Conservation (phyloP, 2,329 filamentous ascomycete species). For the Xylariaceae sp. region DNA sequence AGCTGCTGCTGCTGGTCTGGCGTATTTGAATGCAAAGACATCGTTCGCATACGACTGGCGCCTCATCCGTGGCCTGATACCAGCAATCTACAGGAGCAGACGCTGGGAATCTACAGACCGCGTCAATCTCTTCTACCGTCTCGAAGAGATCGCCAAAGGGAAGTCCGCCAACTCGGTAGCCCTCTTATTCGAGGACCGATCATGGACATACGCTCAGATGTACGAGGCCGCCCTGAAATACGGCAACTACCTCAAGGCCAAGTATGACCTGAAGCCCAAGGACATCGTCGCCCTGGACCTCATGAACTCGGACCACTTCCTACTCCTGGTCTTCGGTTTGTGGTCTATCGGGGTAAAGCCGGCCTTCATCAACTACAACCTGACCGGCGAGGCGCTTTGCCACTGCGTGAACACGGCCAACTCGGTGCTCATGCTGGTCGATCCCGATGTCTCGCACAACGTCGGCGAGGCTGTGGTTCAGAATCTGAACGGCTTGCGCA, state of each 20-base stretch:
- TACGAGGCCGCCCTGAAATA: conserved; percentile 69
- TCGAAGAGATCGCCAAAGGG: conserved; percentile 60
- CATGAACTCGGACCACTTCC: conserved; percentile 72
- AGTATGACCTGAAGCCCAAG: conserved; percentile 56
- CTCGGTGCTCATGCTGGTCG: conserved; percentile 63
- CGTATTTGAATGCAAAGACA: conserved; percentile 71
- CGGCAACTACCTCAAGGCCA: conserved; percentile 66
- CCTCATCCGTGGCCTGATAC: conserved; percentile 51
- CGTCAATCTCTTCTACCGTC: conserved; percentile 66
- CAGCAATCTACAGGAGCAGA: conserved; percentile 37
- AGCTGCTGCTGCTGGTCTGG: conserved; percentile 60
- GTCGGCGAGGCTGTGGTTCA: conserved; percentile 53
- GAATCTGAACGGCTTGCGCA: conserved; percentile 45
- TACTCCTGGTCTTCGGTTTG: conserved; percentile 70
- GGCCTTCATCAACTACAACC: conserved; percentile 84
- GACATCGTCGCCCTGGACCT: conserved; percentile 79
- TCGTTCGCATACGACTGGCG: conserved; percentile 60
- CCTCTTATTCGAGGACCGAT: conserved; percentile 62
- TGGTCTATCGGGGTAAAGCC: conserved; percentile 81
- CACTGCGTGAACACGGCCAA: conserved; percentile 70
- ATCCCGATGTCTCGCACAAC: conserved; percentile 51
- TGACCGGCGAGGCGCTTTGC: conserved; percentile 62
- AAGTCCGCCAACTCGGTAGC: conserved; percentile 49
- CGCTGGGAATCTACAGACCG: conserved; percentile 52
- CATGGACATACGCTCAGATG: conserved; percentile 68